Conservation (phyloP, 2,329 filamentous ascomycete species). For the Reticulascus tulasneorum region DNA sequence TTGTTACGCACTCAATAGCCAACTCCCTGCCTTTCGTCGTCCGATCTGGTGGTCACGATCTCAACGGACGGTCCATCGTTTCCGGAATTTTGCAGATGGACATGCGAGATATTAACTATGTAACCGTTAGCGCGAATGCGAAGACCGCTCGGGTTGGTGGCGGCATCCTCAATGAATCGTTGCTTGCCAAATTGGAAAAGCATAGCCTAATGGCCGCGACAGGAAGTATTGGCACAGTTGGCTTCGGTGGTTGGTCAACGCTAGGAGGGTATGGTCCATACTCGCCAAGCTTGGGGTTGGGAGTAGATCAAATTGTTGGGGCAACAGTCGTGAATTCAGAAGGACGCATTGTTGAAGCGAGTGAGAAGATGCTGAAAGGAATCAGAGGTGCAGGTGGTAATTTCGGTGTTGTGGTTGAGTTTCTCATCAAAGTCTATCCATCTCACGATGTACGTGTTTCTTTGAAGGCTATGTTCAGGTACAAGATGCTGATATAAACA, state of each 20-base stretch:
- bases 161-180: slow-evolving; percentile 2
- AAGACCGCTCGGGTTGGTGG: slow-evolving; percentile 9
- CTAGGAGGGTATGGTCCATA: slow-evolving; percentile 30
- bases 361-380: slow-evolving; percentile 28
- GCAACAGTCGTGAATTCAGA: slow-evolving; percentile 32
- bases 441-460: slow-evolving; percentile 22
- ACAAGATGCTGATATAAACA: slow-evolving; percentile 19
- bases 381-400: slow-evolving; percentile 34
- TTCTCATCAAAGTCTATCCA: slow-evolving; percentile 34
- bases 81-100: slow-evolving; percentile 13
- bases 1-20: not conserved
- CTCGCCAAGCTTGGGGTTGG: slow-evolving; percentile 24
- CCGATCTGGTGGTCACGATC: slow-evolving; percentile 12
- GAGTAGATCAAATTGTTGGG: slow-evolving; percentile 29
- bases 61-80: slow-evolving; percentile 3
- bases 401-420: slow-evolving; percentile 34
- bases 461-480: not conserved
- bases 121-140: slow-evolving; percentile 4
- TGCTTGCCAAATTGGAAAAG: slow-evolving; percentile 6
- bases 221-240: slow-evolving; percentile 15
- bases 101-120: slow-evolving; percentile 8
- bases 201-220: slow-evolving; percentile 6
- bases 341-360: slow-evolving; percentile 32
- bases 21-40: slow-evolving; percentile 5
- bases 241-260: slow-evolving; percentile 28